Base-by-base conservation (phyloP, 306 rosid species). In the Inga laurina region DNA sequence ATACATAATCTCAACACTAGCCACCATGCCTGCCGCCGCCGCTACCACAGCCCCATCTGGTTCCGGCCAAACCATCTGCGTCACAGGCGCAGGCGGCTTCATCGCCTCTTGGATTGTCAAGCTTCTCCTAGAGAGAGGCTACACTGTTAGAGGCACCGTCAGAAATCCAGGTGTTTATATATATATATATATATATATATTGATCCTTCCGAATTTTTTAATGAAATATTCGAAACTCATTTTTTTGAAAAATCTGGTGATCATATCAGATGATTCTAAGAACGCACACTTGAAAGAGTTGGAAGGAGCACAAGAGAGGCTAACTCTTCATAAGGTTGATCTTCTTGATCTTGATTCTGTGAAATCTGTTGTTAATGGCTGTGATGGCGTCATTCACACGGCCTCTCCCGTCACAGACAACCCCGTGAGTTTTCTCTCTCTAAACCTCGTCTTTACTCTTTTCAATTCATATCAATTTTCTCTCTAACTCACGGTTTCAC, bases 1-100 rank as follows among this genome's bases (percentile, higher is more conserved):
- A 5, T 4, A 2, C 18, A 13, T n/a, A 64, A 8, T 62, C 35
- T 24, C 12, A 62, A 57, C 52, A 41, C 16, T 14, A 2, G 2
- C 27, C 4, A 84, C 75, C 48, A 95, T 93, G 98, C 90, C 89
- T 18, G 57, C 82, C 30, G 93, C 77, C 35, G 84, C 69, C 35
- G 21, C 85, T 10, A 43, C 82, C 30, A 90, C 70, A 34, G 83
- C 69, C 5, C 24, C 89, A 8, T 49, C 82, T 14, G 65, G 43
- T 84, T 68, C 88, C 35, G 84, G 88, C 21, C 87, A 91, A 83
- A 96, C 89, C 11, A 88, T 96, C 12, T 94, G 98, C 62, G 97
- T 96, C 80, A 94, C 99, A 56, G 99, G 99, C 4, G 99, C 99
- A 15, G 98, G 95, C 1, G 99, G 99, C 21, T 96, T 92, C 88